A percentile compares a stretch with the other conserved stretches of the same genome.
Conservation (phyloP, 371 early-diverging fungal species). For the Mucor plumbeus region DNA sequence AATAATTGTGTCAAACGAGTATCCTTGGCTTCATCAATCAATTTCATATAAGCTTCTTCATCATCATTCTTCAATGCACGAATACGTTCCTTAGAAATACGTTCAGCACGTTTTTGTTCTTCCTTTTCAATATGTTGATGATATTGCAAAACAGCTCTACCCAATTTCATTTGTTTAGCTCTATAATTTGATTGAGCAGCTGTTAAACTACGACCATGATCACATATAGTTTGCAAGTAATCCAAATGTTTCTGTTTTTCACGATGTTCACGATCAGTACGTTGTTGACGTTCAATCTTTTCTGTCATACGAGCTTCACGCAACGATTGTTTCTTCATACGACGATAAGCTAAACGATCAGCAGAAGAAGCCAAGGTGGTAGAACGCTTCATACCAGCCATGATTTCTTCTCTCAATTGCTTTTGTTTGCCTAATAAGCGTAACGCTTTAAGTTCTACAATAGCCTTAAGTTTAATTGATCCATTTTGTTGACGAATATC, state of each 20-base stretch:
- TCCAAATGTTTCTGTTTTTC: conserved; percentile 87
- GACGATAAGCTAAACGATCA: conserved; percentile 80
- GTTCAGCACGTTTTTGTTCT: conserved; percentile 85
- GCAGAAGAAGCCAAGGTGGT: conserved; percentile 82
- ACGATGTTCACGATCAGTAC: conserved; percentile 84
- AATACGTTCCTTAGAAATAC: conserved; percentile 92
- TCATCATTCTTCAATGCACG: conserved; percentile 93
- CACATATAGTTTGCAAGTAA: conserved; percentile 74
- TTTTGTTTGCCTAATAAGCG: conserved; percentile 78
- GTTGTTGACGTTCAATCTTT: conserved; percentile 86
- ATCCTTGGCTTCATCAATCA: conserved; percentile 95
- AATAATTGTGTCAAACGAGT: conserved; percentile 92
- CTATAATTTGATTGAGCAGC: conserved; percentile 68
- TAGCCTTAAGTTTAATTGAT: conserved; percentile 56
- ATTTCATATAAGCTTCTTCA: conserved; percentile 95
- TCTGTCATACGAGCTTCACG: conserved; percentile 93
- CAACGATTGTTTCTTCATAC: conserved; percentile 88
- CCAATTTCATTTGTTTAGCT: conserved; percentile 65
- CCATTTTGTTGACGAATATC: conserved; percentile 18
- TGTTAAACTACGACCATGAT: conserved; percentile 80
- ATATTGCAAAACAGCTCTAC: conserved; percentile 77
- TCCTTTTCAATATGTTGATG: conserved; percentile 90
- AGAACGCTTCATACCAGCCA: conserved; percentile 65
- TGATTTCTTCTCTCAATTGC: conserved; percentile 81
- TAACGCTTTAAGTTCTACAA: conserved; percentile 90